These are phyloP conservation scores for Mycosarcoma maydis DNA, from an alignment of 1,284 basidiomycete species.

Conservation along the genomic window DNA sequence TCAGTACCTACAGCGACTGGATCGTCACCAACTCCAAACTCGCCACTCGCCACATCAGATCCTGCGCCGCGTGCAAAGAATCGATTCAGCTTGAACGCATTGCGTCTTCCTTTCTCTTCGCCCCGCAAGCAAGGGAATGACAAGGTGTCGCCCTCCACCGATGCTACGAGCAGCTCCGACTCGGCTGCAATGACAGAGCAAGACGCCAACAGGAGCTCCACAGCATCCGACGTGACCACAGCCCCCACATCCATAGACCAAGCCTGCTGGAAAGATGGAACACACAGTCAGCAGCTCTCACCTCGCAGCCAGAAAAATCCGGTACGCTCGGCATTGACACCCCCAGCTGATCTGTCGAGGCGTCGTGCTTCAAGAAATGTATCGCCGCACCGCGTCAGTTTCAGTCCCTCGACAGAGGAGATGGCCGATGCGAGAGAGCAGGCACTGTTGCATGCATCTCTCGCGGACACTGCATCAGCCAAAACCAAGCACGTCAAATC, in stretches of 20 bases:
- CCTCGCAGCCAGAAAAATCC: conserved; percentile 6
- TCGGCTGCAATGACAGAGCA: not conserved
- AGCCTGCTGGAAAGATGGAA: not conserved
- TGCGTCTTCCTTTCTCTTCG: conserved; percentile 28
- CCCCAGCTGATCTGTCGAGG: conserved; percentile 3
- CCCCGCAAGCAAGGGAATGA: conserved; percentile 12
- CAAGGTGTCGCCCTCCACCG: not conserved
- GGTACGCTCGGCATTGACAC: conserved; percentile 17
- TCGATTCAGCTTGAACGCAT: conserved; percentile 40
- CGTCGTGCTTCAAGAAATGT: conserved; percentile 11
- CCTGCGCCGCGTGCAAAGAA: conserved; percentile 7
- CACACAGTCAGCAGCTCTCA: conserved; percentile 1
- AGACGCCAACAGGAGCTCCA: not conserved
- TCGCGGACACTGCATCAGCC: not conserved
- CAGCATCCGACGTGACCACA: not conserved
- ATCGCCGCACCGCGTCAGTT: conserved; percentile 47
- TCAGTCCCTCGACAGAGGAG: conserved; percentile 51
- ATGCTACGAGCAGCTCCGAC: not conserved
- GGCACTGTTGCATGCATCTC: conserved; percentile 6
- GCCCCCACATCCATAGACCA: not conserved
- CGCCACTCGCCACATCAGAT: not conserved
- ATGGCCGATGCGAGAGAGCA: conserved; percentile 37
- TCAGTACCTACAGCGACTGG: not conserved
- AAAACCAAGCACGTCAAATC: not conserved
- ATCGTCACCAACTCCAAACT: not conserved